Conservation (phyloP, 768 basidiomycete genomes). For the Boletus pseudopeckii region DNA sequence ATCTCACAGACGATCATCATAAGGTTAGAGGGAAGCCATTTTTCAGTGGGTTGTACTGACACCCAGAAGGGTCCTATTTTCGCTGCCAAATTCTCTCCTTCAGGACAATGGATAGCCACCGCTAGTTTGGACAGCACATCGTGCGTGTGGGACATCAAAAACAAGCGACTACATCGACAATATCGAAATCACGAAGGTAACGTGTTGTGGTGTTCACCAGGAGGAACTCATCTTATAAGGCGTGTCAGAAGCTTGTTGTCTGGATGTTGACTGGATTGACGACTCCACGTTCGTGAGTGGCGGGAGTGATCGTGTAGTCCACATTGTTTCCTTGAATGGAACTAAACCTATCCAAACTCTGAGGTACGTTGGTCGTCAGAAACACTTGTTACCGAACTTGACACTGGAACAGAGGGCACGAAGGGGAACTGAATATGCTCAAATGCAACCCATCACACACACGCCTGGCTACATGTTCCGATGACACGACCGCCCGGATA, state of each 20-base stretch:
- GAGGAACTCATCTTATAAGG: constrained; percentile 4
- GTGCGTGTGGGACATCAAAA: constrained; percentile 74
- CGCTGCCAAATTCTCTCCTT: constrained; percentile 69
- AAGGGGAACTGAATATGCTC: constrained; percentile 75
- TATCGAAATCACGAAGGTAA: constrained; percentile 65
- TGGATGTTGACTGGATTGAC: constrained; percentile 79
- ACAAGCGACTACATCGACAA: constrained; percentile 58
- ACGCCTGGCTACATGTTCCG: constrained; percentile 75
- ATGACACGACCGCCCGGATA: constrained; percentile 73
- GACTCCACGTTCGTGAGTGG: constrained; percentile 69
- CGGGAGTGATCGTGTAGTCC: constrained; percentile 64
- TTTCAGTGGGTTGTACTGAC: constrained; percentile 15
- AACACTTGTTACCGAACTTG: not conserved
- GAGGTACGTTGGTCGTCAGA: constrained; percentile 41
- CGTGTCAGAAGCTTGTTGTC: constrained; percentile 57
- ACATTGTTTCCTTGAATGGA: constrained; percentile 55
- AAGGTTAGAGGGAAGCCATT: constrained; percentile 42
- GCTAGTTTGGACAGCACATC: constrained; percentile 76
- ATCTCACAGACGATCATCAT: constrained; percentile 62
- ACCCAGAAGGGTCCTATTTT: constrained; percentile 71
- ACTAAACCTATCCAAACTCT: constrained; percentile 58
- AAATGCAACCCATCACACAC: constrained; percentile 65
- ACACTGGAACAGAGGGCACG: constrained; percentile 55
- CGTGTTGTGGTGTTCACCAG: constrained; percentile 3
- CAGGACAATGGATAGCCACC: constrained; percentile 68